Evolutionary conservation across 148 eudicot genomes (phyloP).

Genomic region (Vaccinium darrowii): DNA sequence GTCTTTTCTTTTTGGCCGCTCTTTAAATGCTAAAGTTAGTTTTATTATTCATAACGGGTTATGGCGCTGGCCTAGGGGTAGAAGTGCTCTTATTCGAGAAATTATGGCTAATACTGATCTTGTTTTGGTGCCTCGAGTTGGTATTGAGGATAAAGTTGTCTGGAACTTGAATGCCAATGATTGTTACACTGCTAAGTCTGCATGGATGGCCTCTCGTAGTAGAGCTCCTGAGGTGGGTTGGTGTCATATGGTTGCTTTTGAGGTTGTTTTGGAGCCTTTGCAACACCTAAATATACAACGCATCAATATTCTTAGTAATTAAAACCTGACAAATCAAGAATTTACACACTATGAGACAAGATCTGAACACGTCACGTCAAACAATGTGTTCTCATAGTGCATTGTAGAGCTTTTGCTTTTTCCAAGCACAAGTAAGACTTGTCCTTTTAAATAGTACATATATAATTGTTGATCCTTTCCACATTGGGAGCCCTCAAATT

Average conservation of each 20-base stretch:
- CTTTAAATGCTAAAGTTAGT: no score
- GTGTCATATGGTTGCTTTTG: slow-evolving; percentile 18
- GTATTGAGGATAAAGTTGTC: no score
- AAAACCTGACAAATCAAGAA: not conserved
- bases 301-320: slow-evolving; percentile 1
- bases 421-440: not conserved
- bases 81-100: no score
- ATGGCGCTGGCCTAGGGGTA: no score
- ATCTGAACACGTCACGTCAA: not conserved
- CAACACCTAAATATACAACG: slow-evolving; percentile 44
- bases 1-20: no score
- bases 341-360: not conserved
- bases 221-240: no score
- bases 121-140: no score
- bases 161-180: no score
- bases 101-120: no score
- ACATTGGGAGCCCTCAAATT: slow-evolving; percentile 46
- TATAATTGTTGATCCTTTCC: not conserved
- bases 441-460: not conserved
- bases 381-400: not conserved
- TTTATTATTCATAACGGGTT: no score
- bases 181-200: no score
- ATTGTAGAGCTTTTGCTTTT: not conserved
- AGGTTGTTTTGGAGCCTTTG: slow-evolving; percentile 68
- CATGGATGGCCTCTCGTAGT: no score